Percentiles rank a stretch among this genome's conserved stretches.
Evolutionary conservation across 345 rosid species (phyloP).

Genomic region (Populus simonii): DNA sequence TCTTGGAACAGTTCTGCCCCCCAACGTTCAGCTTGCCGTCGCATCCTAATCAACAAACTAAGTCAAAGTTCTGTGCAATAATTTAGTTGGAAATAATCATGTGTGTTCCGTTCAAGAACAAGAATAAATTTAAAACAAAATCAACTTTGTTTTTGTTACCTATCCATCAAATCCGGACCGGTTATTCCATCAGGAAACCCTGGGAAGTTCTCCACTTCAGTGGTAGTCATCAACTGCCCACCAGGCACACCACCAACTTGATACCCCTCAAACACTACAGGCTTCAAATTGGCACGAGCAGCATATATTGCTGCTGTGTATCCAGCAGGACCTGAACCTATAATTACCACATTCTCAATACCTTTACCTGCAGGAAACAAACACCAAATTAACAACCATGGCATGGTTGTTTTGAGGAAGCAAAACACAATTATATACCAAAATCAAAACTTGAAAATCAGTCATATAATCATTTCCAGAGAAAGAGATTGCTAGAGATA

Average conservation of each 20-base stretch:
- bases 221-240: conserved; percentile 96
- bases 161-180: conserved; percentile 99
- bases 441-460: neutral
- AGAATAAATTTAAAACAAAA: neutral
- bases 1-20: conserved; percentile 92
- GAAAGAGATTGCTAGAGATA: neutral
- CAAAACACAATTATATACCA: neutral
- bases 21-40: conserved; percentile 96
- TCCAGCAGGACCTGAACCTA: conserved; percentile 99
- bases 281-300: conserved; percentile 97
- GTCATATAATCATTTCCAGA: neutral
- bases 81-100: neutral
- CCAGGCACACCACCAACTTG: conserved; percentile 98
- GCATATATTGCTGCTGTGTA: conserved; percentile 97
- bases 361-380: conserved; percentile 50
- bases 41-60: conserved; percentile 56
- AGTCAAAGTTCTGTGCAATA: conserved; percentile 2
- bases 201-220: conserved; percentile 97
- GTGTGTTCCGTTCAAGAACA: neutral
- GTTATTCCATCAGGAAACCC: conserved; percentile 98
- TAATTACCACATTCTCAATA: conserved; percentile 81
- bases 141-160: conserved; percentile 29
- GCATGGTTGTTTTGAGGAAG: no score
- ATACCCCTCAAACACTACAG: conserved; percentile 92
- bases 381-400: neutral